Base-by-base conservation (phyloP, 768 basidiomycete genomes). In the Russula abietina region DNA sequence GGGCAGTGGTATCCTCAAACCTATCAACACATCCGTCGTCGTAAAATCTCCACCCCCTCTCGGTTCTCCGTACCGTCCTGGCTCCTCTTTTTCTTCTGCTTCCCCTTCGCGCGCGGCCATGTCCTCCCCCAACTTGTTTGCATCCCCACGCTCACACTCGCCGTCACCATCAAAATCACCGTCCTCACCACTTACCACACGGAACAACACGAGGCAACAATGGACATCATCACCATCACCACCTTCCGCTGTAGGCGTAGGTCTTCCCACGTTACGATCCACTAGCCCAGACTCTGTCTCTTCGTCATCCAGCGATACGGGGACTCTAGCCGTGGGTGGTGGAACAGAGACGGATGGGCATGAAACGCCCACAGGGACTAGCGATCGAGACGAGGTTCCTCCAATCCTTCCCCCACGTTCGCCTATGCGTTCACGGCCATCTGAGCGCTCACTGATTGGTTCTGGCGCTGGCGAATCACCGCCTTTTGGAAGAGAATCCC, bases 71-170 rank as follows among this genome's bases (percentile, higher is more conserved):
- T 67, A 60, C 26, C 43, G 59, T 52, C 39, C 70, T 52, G 49
- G 45, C 22, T 22, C 45, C 17, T 43, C 41, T 7, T 43, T 43
- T 46, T 46, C 45, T 46, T 22, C 16, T 39, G 12, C 53, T 57
- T 59, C 68, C 32, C 62, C 74, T 11, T 77, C 80, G 22, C 75
- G 78, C 49, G 81, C 80, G 0, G 78, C 81, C 28, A 79, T 83
- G 19, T 88, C 87, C 3, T 84, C 87, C 1, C 86, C 87, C 14
- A 84, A 89, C 72, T 73, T 88, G 19, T 78, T 79, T 36, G 76
- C 70, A 46, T 22, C 45, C 24, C n/a, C 22, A 22, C 22, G 22
- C 22, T 24, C 45, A 1, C 55, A 64, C 24, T 57, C 52, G 17
- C 52, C 55, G 48, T 36, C 59, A 33, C 51, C 59, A 57, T 24